Conservation (phyloP, 2,329 filamentous ascomycete species). For the Botrytis hyacinthi region DNA sequence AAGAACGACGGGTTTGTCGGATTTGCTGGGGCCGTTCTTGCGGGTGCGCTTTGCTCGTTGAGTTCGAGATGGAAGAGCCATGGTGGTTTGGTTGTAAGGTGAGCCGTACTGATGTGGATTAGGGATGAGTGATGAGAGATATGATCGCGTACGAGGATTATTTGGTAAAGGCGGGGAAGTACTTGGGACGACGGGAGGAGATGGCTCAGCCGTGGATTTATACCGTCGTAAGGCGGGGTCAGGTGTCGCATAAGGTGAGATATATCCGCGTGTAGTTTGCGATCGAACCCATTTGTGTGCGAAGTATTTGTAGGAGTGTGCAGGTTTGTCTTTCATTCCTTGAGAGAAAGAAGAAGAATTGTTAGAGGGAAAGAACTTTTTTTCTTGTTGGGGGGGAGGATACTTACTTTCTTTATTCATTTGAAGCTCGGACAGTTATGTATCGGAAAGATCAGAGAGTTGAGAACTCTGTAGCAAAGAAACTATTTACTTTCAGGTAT, state of each 20-base stretch:
- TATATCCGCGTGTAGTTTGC: not conserved
- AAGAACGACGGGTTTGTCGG: not conserved
- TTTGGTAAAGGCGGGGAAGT: not conserved
- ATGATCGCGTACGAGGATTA: not conserved
- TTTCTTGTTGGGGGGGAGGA: not conserved
- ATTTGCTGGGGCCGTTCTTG: not conserved
- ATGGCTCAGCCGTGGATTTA: not conserved
- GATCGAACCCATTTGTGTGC: not conserved
- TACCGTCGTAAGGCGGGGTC: not conserved
- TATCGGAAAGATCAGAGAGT: not conserved
- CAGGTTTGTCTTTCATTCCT: not conserved
- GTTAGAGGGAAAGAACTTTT: too few relatives aligned
- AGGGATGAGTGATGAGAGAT: not conserved
- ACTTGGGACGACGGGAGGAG: not conserved
- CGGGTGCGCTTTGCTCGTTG: not conserved
- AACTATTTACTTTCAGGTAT: not conserved
- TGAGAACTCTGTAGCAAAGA: not conserved
- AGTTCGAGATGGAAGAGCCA: not conserved
- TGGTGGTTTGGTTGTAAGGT: too few relatives aligned
- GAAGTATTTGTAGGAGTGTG: not conserved
- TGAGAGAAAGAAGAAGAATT: too few relatives aligned
- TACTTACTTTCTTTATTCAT: not conserved
- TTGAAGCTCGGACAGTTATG: not conserved
- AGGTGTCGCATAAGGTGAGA: not conserved
- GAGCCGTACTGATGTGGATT: too few relatives aligned